Percentiles rank a stretch among this genome's conserved stretches.
These are phyloP conservation scores for Colletotrichum sublineola DNA, from an alignment of 2,329 filamentous ascomycete genomes.

Conservation along the genomic window DNA sequence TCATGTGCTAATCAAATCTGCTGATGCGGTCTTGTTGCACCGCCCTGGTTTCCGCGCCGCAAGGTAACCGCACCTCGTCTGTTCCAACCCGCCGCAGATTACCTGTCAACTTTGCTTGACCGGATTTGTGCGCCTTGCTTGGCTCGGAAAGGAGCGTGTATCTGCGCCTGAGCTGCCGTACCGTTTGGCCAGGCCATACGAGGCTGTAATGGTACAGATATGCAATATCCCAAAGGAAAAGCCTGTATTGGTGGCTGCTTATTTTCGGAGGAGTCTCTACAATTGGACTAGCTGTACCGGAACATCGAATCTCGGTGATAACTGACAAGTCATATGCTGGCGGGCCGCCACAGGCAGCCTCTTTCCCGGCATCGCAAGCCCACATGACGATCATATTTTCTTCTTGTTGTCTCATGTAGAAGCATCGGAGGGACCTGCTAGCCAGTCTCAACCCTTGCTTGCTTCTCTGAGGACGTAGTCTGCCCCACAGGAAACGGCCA, in stretches of 20 bases:
- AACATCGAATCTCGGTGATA: constrained; percentile 28
- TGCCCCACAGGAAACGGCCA: constrained; percentile 24
- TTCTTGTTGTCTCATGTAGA: constrained; percentile 32
- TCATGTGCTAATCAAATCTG: constrained; percentile 8
- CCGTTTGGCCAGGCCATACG: background rate
- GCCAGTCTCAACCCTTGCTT: constrained; percentile 5
- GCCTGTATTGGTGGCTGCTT: background rate
- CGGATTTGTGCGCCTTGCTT: constrained; percentile 13
- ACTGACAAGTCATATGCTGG: constrained; percentile 19
- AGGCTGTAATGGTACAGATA: background rate
- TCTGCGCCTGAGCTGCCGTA: background rate
- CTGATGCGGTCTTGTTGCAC: constrained; percentile 26
- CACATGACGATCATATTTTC: constrained; percentile 22
- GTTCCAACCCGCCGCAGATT: constrained; percentile 27
- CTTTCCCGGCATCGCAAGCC: constrained; percentile 10
- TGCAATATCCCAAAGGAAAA: background rate
- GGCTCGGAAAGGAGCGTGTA: background rate
- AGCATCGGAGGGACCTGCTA: background rate
- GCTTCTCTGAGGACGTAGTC: constrained; percentile 8
- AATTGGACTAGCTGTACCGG: constrained; percentile 26
- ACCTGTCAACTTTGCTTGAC: constrained; percentile 36
- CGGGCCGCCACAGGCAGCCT: constrained; percentile 20
- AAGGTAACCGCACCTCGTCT: constrained; percentile 28
- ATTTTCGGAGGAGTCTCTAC: constrained; percentile 17
- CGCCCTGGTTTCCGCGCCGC: constrained; percentile 36